phyloP scores from a whole-genome alignment of 495 filamentous ascomycete species.

The Friedmanniomyces simplex region DNA sequence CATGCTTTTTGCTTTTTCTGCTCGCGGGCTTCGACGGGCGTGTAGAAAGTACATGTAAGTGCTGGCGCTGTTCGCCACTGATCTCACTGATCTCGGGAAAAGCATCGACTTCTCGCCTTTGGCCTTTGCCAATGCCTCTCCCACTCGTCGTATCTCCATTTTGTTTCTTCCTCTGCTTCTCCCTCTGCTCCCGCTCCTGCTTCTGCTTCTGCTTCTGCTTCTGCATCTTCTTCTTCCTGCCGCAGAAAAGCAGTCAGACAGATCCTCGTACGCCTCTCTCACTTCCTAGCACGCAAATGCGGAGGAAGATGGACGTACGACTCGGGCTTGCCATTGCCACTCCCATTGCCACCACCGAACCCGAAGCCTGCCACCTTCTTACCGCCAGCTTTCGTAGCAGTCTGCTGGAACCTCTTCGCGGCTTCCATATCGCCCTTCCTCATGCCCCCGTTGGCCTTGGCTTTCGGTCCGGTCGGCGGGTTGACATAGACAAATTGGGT shows the following conservation, averaged over 20 bases:
- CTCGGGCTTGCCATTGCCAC: background rate
- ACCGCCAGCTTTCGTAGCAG: background rate
- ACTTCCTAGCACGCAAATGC: background rate
- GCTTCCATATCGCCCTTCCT: background rate
- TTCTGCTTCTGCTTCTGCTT: background rate
- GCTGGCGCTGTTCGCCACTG: background rate
- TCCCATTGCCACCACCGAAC: background rate
- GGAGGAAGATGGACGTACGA: background rate
- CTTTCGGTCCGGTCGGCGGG: background rate
- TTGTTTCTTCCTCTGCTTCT: background rate
- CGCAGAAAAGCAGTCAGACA: background rate
- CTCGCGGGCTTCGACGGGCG: background rate
- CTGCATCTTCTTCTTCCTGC: background rate
- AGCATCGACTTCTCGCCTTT: background rate
- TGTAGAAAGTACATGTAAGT: background rate
- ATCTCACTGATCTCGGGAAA: background rate
- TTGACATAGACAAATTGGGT: background rate
- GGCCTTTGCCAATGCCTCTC: too few species aligned
- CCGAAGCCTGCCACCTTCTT: too few species aligned
- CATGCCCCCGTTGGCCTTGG: background rate
- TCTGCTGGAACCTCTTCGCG: background rate
- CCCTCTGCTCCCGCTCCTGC: background rate
- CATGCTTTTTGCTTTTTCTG: background rate
- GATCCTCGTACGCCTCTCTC: background rate
- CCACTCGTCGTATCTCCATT: too few species aligned